A percentile compares a stretch with the other conserved stretches of the same genome.
Conservation (phyloP, 805 yeast species). For the Candida chauliodis region DNA sequence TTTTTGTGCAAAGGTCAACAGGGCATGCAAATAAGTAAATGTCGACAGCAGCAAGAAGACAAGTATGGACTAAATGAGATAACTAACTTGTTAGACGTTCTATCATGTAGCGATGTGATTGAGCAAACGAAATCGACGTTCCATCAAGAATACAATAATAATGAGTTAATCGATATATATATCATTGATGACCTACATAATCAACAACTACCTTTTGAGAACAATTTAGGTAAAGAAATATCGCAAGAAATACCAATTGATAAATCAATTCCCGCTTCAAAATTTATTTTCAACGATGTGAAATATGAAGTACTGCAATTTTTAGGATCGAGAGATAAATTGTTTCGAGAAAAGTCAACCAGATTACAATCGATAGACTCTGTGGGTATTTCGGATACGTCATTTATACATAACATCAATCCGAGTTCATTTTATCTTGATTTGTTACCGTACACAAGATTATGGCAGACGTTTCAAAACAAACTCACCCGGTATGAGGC, state of each 20-base stretch:
- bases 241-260: not conserved
- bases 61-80: not conserved
- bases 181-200: conserved; percentile 30
- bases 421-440: conserved; percentile 26
- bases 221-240: conserved; percentile 26
- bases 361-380: conserved; percentile 14
- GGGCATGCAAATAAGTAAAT: not conserved
- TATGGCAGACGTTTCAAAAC: conserved; percentile 33
- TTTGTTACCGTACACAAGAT: conserved; percentile 27
- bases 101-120: conserved; percentile 29
- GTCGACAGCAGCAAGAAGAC: too few species aligned
- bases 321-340: conserved; percentile 33
- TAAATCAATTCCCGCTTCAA: conserved; percentile 1
- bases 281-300: conserved; percentile 13
- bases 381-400: conserved; percentile 32
- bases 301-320: conserved; percentile 16
- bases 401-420: conserved; percentile 24
- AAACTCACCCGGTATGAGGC: conserved; percentile 21
- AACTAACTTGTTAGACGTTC: conserved; percentile 17
- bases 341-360: conserved; percentile 8
- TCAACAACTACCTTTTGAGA: conserved; percentile 35
- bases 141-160: conserved; percentile 22
- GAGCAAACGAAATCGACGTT: conserved; percentile 22
- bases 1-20: conserved; percentile 23
- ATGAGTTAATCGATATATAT: conserved; percentile 34